Evolutionary conservation across 148 eudicot genomes (phyloP).

Genomic region (Fallopia convolvulus): DNA sequence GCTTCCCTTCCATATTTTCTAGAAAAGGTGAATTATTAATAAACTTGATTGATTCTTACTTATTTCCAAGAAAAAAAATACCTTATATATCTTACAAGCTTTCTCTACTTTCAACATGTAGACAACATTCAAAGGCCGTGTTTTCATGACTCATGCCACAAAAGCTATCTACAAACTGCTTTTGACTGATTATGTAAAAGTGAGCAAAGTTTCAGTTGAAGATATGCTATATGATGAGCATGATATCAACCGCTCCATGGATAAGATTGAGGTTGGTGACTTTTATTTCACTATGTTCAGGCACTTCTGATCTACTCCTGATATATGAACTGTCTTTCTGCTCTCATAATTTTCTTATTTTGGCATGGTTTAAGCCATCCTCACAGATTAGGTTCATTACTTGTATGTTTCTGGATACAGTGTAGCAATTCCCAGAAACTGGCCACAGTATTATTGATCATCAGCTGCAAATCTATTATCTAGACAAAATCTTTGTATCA

Average conservation of each 20-base stretch:
- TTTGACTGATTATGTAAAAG: constrained; percentile 92
- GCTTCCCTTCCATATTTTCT: constrained; percentile 95
- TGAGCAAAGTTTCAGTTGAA: constrained; percentile 96
- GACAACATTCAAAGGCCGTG: constrained; percentile 88
- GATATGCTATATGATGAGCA: constrained; percentile 92
- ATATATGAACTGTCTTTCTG: background rate
- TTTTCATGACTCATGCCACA: constrained; percentile 97
- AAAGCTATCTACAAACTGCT: constrained; percentile 89
- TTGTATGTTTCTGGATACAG: background rate
- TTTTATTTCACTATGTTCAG: constrained; percentile 6
- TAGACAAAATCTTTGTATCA: background rate
- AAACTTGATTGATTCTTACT: background rate
- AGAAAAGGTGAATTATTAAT: constrained; percentile 62
- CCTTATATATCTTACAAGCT: background rate
- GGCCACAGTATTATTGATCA: background rate
- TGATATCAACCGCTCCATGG: constrained; percentile 91
- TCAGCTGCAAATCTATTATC: background rate
- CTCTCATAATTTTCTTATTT: background rate
- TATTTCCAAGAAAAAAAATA: constrained; percentile 6
- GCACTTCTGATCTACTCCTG: background rate
- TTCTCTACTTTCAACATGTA: constrained; percentile 17
- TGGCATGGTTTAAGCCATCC: background rate
- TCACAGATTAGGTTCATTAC: background rate
- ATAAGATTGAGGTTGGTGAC: constrained; percentile 64
- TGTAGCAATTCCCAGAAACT: background rate